Percentiles rank a stretch among this genome's conserved stretches.
These are phyloP conservation scores for Diddensiella transvaalensis DNA, from an alignment of 805 yeast species.

Conservation along the genomic window DNA sequence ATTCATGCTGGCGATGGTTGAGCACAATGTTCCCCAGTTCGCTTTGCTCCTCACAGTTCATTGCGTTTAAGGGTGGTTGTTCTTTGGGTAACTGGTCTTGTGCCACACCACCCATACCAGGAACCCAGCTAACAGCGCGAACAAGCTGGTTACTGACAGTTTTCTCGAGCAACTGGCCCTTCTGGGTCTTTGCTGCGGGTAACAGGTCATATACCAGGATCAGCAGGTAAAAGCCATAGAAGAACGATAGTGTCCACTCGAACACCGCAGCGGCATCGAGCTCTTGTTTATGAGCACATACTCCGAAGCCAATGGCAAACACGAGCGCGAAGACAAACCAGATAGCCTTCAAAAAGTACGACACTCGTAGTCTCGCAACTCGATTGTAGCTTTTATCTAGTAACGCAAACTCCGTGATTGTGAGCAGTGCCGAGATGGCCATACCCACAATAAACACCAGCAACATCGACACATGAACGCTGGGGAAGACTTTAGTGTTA, in stretches of 20 bases:
- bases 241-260: conserved; percentile 87
- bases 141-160: conserved; percentile 9
- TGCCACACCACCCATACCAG: conserved; percentile 7
- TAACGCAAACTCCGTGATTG: conserved; percentile 43
- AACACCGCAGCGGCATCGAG: conserved; percentile 54
- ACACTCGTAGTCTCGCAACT: conserved; percentile 36
- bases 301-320: conserved; percentile 69
- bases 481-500: conserved; percentile 55
- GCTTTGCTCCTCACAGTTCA: conserved; percentile 9
- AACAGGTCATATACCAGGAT: conserved; percentile 66
- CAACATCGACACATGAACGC: conserved; percentile 61
- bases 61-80: conserved; percentile 19
- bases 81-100: background rate
- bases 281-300: conserved; percentile 33
- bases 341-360: conserved; percentile 48
- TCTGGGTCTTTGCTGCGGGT: conserved; percentile 49
- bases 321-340: conserved; percentile 69
- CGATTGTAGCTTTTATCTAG: conserved; percentile 43
- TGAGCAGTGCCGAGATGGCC: conserved; percentile 49
- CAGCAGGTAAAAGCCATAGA: conserved; percentile 69
- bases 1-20: conserved; percentile 10
- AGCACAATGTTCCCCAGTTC: conserved; percentile 17
- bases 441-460: conserved; percentile 65
- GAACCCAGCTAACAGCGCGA: conserved; percentile 13
- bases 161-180: conserved; percentile 26